Conservation (phyloP, 2,329 filamentous ascomycete genomes). For the Beauveria bassiana region DNA sequence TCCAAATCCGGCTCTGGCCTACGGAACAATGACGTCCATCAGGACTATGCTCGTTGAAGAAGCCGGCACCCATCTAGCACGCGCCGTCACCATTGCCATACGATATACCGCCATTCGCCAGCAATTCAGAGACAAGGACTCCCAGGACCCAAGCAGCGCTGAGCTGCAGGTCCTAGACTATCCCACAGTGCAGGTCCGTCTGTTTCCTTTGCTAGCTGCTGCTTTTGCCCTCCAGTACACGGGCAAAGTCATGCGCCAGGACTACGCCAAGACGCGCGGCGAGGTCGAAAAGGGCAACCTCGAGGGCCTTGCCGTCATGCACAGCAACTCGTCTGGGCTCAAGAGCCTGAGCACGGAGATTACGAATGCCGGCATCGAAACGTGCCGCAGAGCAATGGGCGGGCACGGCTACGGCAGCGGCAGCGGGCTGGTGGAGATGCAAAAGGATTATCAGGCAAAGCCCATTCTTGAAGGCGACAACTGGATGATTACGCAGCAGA, state of each 20-base stretch:
- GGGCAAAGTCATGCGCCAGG: constrained; percentile 64
- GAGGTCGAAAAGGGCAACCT: constrained; percentile 29
- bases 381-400: constrained; percentile 67
- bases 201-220: constrained; percentile 64
- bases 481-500: constrained; percentile 77
- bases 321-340: constrained; percentile 68
- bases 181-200: constrained; percentile 69
- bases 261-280: constrained; percentile 58
- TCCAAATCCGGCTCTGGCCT: constrained; percentile 59
- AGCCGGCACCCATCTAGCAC: constrained; percentile 62
- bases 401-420: constrained; percentile 71
- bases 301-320: constrained; percentile 58
- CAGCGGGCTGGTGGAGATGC: constrained; percentile 68
- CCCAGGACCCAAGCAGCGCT: constrained; percentile 44
- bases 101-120: constrained; percentile 65
- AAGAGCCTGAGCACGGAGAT: constrained; percentile 66
- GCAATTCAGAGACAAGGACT: constrained; percentile 73
- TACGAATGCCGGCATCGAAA: constrained; percentile 66
- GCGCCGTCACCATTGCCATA: constrained; percentile 70
- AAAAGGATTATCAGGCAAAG: constrained; percentile 66
- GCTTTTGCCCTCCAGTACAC: constrained; percentile 77
- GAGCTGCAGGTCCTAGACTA: constrained; percentile 76
- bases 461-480: constrained; percentile 72
- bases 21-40: constrained; percentile 70
- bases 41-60: constrained; percentile 67